Percentiles rank a stretch among this genome's conserved stretches.
Conservation (phyloP, 495 filamentous ascomycete species). For the Trichodelitschia bisporula region DNA sequence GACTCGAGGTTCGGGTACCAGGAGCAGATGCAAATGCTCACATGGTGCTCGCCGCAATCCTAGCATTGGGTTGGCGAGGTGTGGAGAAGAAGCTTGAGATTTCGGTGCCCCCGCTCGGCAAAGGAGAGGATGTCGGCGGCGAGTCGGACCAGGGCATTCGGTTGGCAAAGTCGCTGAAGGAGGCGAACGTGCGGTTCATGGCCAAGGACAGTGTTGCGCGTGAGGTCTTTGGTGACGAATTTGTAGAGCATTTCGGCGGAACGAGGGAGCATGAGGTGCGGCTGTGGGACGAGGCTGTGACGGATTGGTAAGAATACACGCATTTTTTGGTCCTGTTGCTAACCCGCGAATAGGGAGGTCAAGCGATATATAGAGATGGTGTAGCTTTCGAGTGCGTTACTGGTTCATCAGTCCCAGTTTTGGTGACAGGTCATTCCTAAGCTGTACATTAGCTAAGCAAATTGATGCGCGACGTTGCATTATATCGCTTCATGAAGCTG, state of each 20-base stretch:
- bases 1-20: conserved; percentile 76
- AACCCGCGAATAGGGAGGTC: conserved; percentile 26
- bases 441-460: too few relatives aligned
- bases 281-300: conserved; percentile 87
- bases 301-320: conserved; percentile 90
- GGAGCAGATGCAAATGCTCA: conserved; percentile 82
- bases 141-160: conserved; percentile 38
- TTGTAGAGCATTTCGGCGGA: conserved; percentile 86
- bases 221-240: conserved; percentile 80
- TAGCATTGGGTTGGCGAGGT: conserved; percentile 71
- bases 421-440: too few relatives aligned
- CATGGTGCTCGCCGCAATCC: conserved; percentile 64
- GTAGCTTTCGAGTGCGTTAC: too few relatives aligned
- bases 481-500: too few relatives aligned
- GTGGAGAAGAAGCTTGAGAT: conserved; percentile 77
- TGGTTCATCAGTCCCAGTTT: too few relatives aligned
- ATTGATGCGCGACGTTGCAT: too few relatives aligned
- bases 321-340: conserved; percentile 2
- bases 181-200: conserved; percentile 56
- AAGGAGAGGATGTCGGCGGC: conserved; percentile 55
- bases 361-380: conserved; percentile 54
- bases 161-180: conserved; percentile 57
- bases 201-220: conserved; percentile 56
- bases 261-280: conserved; percentile 78
- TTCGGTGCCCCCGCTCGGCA: conserved; percentile 49